Evolutionary conservation across 2,329 filamentous ascomycete species (phyloP), one percentile per base, ranked within the genome.

Genomic region (Phyllosticta citriasiana): DNA sequence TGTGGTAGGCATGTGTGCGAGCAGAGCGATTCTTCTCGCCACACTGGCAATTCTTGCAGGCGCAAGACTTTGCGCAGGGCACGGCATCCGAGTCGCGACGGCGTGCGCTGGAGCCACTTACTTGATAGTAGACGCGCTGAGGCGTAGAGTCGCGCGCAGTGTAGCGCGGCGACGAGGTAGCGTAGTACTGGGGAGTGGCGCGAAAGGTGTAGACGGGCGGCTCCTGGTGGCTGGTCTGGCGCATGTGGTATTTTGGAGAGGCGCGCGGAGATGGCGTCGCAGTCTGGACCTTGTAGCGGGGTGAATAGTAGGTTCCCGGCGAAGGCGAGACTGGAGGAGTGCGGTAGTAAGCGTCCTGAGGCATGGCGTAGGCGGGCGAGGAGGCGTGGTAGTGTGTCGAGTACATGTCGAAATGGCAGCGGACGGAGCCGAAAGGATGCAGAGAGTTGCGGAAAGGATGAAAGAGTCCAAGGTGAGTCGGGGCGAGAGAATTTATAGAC

Each of bases 61-160:
- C 19, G 56, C 63, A 62, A 58, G 69, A 69, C 71, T 74, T 74
- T 71, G 27, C 58, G 58, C 72, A 69, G 70, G 71, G 69, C 66
- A 68, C 65, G 60, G 66, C 73, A 66, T 74, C 72, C 64, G 71
- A 64, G 66, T 72, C 69, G 71, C 72, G 74, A 67, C 72, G 68
- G 73, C 74, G 73, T 69, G 68, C 67, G 67, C 72, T 71, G 76
- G 77, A 80, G 79, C 79, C 80, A 86, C 84, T 86, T 85, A 86
- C 84, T 85, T 83, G 81, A 76, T 86, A 82, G 73, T 76, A 70
- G 76, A 75, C 81, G 77, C 75, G 79, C 73, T 77, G 78, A 72
- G 78, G 81, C 73, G 73, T 79, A 73, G 57, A 72, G 64, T 55
- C 58, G 58, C 69, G 71, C 35, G 70, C 66, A 55, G 66, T 27